Evolutionary conservation across 2,329 filamentous ascomycete genomes (phyloP).

Genomic region (Pseudocercospora macadamiae): DNA sequence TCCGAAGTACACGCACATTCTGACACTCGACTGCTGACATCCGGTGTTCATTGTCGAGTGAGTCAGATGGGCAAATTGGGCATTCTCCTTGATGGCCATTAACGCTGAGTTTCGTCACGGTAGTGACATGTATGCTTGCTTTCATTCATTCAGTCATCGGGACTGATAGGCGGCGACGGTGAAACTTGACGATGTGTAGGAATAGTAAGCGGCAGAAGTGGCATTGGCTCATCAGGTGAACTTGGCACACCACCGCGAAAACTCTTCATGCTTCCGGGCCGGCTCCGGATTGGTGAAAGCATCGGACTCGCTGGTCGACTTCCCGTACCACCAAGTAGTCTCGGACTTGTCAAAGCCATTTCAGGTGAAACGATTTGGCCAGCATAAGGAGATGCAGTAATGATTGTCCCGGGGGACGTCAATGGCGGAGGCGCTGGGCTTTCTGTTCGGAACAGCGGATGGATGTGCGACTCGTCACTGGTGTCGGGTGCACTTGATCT

Average conservation of each 20-base stretch:
- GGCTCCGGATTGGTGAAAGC: conserved; percentile 16
- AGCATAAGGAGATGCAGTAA: conserved; percentile 70
- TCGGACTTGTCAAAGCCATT: conserved; percentile 26
- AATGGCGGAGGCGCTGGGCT: conserved; percentile 66
- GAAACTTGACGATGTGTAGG: neutral
- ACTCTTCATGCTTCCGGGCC: conserved; percentile 29
- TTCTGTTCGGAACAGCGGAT: conserved; percentile 76
- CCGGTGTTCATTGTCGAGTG: too few relatives aligned
- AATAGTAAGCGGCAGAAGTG: conserved; percentile 2
- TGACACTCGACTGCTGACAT: too few relatives aligned
- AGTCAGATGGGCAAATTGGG: too few relatives aligned
- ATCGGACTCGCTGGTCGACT: conserved; percentile 25
- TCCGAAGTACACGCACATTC: too few relatives aligned
- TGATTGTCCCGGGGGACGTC: conserved; percentile 69
- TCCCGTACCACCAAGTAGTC: conserved; percentile 26
- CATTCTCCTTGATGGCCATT: too few relatives aligned
- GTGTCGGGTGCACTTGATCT: conserved; percentile 20
- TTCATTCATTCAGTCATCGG: neutral
- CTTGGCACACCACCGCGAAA: conserved; percentile 16
- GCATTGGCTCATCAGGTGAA: conserved; percentile 18
- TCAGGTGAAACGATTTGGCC: conserved; percentile 60
- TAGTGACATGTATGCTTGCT: neutral
- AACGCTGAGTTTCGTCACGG: too few relatives aligned
- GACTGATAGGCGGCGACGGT: neutral
- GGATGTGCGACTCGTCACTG: conserved; percentile 68